Evolutionary conservation across 768 basidiomycete species (phyloP).

Genomic region (Termitomyces sp.): DNA sequence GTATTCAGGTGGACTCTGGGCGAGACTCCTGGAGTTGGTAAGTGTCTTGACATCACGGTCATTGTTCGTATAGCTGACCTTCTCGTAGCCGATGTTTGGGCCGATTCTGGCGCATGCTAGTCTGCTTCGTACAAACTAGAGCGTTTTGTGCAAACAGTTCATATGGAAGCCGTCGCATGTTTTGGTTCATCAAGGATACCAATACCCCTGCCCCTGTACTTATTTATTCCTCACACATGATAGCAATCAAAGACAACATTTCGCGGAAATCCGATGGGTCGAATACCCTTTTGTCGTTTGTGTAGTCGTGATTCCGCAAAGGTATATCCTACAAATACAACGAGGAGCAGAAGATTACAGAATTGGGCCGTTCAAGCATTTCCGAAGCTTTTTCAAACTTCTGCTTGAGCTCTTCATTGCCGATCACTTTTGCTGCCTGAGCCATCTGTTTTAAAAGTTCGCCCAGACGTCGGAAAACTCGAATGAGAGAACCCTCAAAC

Average conservation of each 20-base stretch:
- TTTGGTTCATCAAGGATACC: neutral
- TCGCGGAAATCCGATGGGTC: neutral
- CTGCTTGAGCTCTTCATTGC: slow-evolving; percentile 88
- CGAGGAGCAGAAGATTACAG: slow-evolving; percentile 88
- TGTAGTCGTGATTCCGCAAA: neutral
- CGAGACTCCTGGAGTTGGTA: slow-evolving; percentile 53
- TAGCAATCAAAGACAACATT: neutral
- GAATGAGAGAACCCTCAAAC: slow-evolving; percentile 95
- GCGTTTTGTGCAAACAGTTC: neutral
- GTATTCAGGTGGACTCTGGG: slow-evolving; percentile 46
- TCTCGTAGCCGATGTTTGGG: slow-evolving; percentile 50
- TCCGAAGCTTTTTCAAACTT: slow-evolving; percentile 91
- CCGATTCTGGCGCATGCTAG: slow-evolving; percentile 43
- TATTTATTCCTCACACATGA: neutral
- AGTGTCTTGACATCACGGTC: slow-evolving; percentile 14
- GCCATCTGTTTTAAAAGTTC: slow-evolving; percentile 97
- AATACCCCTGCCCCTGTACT: neutral
- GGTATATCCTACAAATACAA: slow-evolving; percentile 56
- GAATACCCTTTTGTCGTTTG: neutral
- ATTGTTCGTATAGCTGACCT: neutral
- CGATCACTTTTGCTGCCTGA: slow-evolving; percentile 93
- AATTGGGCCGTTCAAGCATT: slow-evolving; percentile 91
- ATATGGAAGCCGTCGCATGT: too few relatives aligned
- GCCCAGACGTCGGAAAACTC: slow-evolving; percentile 91
- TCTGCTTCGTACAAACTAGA: neutral